Base-by-base conservation (phyloP, 768 basidiomycete genomes). In the Tricholoma hemisulphureum region DNA sequence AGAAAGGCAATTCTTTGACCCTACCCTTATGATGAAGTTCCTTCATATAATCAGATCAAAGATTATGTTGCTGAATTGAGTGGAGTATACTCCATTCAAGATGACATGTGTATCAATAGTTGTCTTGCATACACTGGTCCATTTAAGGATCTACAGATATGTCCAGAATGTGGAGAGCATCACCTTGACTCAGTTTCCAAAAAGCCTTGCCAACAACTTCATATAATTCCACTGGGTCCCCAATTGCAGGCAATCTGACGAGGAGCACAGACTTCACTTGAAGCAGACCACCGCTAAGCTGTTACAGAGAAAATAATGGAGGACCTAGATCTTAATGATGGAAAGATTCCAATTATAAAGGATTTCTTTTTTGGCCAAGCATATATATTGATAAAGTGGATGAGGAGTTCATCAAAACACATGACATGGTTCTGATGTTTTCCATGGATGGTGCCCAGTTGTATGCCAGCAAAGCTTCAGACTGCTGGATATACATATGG, bases 221-320 rank as follows among this genome's bases (percentile, higher is more conserved):
- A 43, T 8, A 43, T 21, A 43, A 43, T 43, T 4, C 41, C 13
- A 43, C 41, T 43, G 20, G 41, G 41, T 7, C 41, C 41, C 0
- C 77, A 79, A 48, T 53, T 81, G 0, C 79, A 81, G 50, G 76
- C 79, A 0, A 59, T 75, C 2, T 39, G 63, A 64, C 4, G 20
- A 53, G 10, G 46, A 64, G 16, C 61, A 68, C 41, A 4, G 11
- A 45, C 2, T 31, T 31, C 31, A 31, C 31, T 31, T 6, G 31
- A 31, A 31, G 31, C 31, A 31, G 31, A 31, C 6, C 10, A 31
- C 31, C 31, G 20, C 41, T 45, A 18, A 18, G 20, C 37, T 18
- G 20, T 39, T 6, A 39, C n/a, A 18, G 37, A 39, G n/a, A 2
- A n/a, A 31, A 31, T 45, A 3, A 6, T 45, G 0, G 23, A 23